Base-by-base conservation (phyloP, 306 rosid species). In the Biancaea sappan region DNA sequence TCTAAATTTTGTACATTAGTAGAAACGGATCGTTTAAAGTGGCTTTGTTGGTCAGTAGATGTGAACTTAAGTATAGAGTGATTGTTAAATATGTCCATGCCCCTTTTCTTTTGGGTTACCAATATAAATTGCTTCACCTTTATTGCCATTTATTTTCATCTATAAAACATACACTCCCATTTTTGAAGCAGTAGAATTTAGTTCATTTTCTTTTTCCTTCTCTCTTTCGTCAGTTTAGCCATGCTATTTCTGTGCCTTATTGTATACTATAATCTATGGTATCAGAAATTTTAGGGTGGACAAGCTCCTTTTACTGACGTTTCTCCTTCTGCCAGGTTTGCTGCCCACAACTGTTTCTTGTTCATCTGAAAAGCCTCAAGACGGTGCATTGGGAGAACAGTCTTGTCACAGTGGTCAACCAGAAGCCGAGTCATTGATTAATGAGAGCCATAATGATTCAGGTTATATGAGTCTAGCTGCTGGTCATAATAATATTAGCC, bases 401-500 rank as follows among this genome's bases (percentile, higher is more conserved):
- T 77, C 88, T 59, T 80, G 85, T 82, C 88, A 69, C 77, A 85
- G 63, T 47, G 72, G 79, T 82, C 87, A 79, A 77, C 73, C 77
- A 40, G 92, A 87, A 74, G 84, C 70, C 50, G 24, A 25, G 44
- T 63, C 84, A 7, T 68, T 84, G 84, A 83, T 77, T 75, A 88
- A 72, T 3, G 89, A 79, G 71, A 78, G 74, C 52, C 82, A 72
- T 16, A 78, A 88, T 69, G 95, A 87, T 74, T 53, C 84, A 28
- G 96, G 90, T 38, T 82, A 79, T 66, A 82, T 85, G 32, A 87
- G 89, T 69, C 84, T 87, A 71, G 89, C 80, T 51, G 82, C 77
- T 34, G 80, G 81, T 76, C 82, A 79, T 71, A 80, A 44, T 70
- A 72, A 68, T 48, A 73, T 85, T 47, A 68, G 77, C 73, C 84